phyloP scores from a whole-genome alignment of 2,329 filamentous ascomycete species.

The Beauveria sp. region DNA sequence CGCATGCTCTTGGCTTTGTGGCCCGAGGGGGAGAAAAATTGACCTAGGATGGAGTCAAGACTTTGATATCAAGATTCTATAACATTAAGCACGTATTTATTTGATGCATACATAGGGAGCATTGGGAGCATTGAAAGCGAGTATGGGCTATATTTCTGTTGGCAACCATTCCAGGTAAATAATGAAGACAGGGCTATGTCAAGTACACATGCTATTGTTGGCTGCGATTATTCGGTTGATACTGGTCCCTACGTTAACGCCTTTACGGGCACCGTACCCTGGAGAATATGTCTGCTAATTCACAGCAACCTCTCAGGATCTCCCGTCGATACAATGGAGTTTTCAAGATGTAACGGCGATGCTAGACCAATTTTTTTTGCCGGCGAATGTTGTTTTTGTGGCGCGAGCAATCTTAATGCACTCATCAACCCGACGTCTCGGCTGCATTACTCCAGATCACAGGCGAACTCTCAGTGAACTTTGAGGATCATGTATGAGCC shows the following conservation, averaged over 20 bases:
- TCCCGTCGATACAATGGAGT: too few relatives aligned
- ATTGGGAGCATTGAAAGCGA: constrained; percentile 6
- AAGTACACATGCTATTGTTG: background rate
- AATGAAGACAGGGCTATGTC: background rate
- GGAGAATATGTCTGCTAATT: background rate
- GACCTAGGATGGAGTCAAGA: constrained; percentile 8
- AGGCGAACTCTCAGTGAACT: too few relatives aligned
- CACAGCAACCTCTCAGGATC: too few relatives aligned
- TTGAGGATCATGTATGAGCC: too few relatives aligned
- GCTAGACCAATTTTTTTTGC: too few relatives aligned
- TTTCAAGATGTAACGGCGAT: too few relatives aligned
- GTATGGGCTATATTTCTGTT: background rate
- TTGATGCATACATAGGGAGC: background rate
- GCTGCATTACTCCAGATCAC: too few relatives aligned
- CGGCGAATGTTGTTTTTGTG: too few relatives aligned
- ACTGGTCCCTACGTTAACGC: background rate
- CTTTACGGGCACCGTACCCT: background rate
- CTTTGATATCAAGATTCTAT: background rate
- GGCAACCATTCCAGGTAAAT: background rate
- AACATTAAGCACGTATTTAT: background rate
- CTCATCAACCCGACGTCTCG: too few relatives aligned
- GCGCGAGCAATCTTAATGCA: too few relatives aligned
- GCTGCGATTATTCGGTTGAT: too few relatives aligned
- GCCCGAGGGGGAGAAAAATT: constrained; percentile 30
- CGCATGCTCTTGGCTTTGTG: constrained; percentile 45